phyloP scores from a whole-genome alignment of 148 eudicot genomes.

The Polygonum maritimum region DNA sequence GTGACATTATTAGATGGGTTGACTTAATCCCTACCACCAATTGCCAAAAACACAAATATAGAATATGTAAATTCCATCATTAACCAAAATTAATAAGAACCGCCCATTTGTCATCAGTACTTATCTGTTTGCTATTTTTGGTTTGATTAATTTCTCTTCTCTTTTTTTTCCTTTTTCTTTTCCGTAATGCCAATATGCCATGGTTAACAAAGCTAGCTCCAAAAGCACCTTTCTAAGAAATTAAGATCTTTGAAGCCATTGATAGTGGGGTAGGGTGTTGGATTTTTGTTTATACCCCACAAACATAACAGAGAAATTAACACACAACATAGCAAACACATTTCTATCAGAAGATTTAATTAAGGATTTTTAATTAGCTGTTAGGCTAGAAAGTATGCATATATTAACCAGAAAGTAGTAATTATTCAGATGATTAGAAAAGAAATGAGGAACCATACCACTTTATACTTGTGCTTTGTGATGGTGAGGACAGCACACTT shows the following conservation, averaged over 20 bases:
- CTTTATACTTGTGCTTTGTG: not conserved
- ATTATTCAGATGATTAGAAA: not conserved
- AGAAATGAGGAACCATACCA: not conserved
- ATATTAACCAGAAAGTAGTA: not conserved
- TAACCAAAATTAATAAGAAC: not conserved
- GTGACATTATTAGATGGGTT: not conserved
- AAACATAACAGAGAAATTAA: not conserved
- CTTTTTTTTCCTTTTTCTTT: not conserved
- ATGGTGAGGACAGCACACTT: constrained; percentile 4
- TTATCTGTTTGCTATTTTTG: not conserved
- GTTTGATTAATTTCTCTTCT: not conserved
- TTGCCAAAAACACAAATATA: not conserved
- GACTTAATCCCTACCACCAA: not conserved
- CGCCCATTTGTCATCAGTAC: constrained; percentile 1
- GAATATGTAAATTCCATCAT: not conserved
- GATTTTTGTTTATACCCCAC: not conserved
- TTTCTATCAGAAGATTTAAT: not conserved
- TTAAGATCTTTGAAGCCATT: constrained; percentile 6
- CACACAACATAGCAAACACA: too few relatives aligned
- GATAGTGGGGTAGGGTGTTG: constrained; percentile 7
- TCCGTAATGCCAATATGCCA: not conserved
- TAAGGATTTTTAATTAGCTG: not conserved
- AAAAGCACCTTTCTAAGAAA: not conserved
- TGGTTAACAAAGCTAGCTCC: not conserved
- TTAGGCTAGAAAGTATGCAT: not conserved